Conservation (phyloP, 371 early-diverging fungal species). For the Rhizomucor miehei region DNA sequence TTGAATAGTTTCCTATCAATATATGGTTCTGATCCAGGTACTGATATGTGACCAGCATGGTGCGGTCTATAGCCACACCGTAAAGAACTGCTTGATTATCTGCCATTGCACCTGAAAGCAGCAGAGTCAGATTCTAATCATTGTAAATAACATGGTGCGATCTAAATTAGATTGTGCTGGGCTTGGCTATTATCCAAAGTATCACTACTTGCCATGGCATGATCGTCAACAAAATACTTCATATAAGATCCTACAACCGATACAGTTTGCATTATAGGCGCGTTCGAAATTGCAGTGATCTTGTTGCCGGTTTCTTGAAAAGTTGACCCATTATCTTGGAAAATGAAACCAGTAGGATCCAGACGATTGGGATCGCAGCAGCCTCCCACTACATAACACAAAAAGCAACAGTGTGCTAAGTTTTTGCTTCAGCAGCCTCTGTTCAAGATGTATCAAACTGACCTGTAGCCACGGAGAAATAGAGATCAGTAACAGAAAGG, state of each 20-base stretch:
- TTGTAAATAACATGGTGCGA: neutral
- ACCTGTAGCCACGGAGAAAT: constrained; percentile 32
- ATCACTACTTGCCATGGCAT: constrained; percentile 36
- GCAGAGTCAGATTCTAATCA: constrained; percentile 38
- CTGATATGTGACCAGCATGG: constrained; percentile 35
- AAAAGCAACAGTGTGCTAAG: no score
- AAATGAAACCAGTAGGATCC: constrained; percentile 30
- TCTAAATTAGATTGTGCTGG: no score
- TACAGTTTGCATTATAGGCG: constrained; percentile 33
- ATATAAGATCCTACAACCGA: constrained; percentile 38
- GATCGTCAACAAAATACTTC: constrained; percentile 42
- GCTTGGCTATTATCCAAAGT: no score
- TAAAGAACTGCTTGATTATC: constrained; percentile 43
- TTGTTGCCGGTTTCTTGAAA: constrained; percentile 28
- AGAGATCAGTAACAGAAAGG: constrained; percentile 22
- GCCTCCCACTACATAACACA: constrained; percentile 30
- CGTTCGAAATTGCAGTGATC: constrained; percentile 33
- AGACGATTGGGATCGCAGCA: constrained; percentile 42
- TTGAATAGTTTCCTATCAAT: constrained; percentile 29
- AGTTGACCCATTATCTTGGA: constrained; percentile 33
- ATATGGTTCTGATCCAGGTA: constrained; percentile 23
- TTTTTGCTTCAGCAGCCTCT: no score
- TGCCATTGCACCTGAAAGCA: constrained; percentile 31
- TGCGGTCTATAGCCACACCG: constrained; percentile 36
- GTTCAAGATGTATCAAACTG: no score